Evolutionary conservation across 2,329 filamentous ascomycete species (phyloP), one percentile per base, ranked within the genome.

Genomic region (Penicillium sp.): DNA sequence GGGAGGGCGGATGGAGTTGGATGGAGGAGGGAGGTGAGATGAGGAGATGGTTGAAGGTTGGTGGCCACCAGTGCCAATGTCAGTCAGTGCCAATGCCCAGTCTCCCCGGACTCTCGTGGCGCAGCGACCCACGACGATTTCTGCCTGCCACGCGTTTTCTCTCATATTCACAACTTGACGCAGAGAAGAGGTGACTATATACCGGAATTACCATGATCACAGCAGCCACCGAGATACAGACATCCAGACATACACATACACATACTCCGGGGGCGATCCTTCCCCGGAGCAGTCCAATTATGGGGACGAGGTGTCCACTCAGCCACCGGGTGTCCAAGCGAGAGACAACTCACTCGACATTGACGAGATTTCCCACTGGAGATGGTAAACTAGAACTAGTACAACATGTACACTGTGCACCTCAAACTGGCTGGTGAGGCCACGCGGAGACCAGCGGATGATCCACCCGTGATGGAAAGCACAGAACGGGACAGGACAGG

Each of bases 101-200:
- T 26, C 34, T 13, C 44, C 45, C 45, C 45, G 24, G 45, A 41
- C 41, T 26, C 37, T 49, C 46, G 46, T 49, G 46, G 46, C 46
- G 46, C 46, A 41, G 46, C 27, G 46, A 49, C 40, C 40, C 47
- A 51, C 48, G 48, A 40, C n/a, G 13, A 17, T 13, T 23, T 21
- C 21, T 48, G 17, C 18, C 20, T 34, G n/a, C n/a, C n/a, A n/a
- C n/a, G n/a, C 18, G 34, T 27, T 18, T 18, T 27, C 26, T 27
- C 26, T 10, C 26, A 7, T 27, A 27, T 10, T 7, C 26, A 10
- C 26, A 10, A 7, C 26, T 10, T 7, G 26, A 27, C 7, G 26
- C 26, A 27, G 7, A 6, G 7, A 6, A 10, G 26, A 10, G 7
- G 7, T 27, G 26, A 6, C 26, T 27, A 10, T 10, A 10, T 27